Base-by-base conservation (phyloP, 2,329 filamentous ascomycete species). In the Fusarium xyrophilum region DNA sequence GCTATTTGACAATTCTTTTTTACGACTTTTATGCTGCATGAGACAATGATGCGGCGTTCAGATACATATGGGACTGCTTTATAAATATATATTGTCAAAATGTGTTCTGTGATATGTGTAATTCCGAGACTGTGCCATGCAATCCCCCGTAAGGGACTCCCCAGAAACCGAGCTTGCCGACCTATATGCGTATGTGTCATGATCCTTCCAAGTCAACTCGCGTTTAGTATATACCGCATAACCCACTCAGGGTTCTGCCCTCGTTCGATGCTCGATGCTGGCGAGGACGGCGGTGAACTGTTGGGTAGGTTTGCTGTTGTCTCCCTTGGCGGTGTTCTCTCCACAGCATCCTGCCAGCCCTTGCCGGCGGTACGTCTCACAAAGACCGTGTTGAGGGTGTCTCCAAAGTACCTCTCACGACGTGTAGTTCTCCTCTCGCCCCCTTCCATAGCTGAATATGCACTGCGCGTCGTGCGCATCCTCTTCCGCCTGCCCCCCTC, bases 371-470 rank as follows among this genome's bases (percentile, higher is more conserved):
- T 95, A n/a, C 79, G 81, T 79, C 93, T 82, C 5, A 95, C 88
- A 25, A 85, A 79, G 3, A 82, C 76, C 6, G 88, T 82, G 71
- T 91, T 89, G 13, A 92, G 76, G 14, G 82, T 81, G 6, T 84
- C 82, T 1, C 85, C 82, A 74, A 96, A 95, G 83, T 93, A 96
- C 61, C 84, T 85, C 63, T 95, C 91, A 50, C 87, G 83, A 42
- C 92, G 84, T 11, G 89, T 92, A 5, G 81, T 87, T 32, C 84
- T 84, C 65, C 93, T 86, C 56, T 86, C 83, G 2, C 91, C 90
- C 17, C 92, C 92, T 76, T 96, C 93, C 1, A 94, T 80, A 1
- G 93, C 93, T 36, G 91, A 92, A 56, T 91, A 85, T 48, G 91
- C 91, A 48, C 90, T 88, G 56, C 93, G 82, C 0, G 93, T 96